Evolutionary conservation across 352 stramenopile species (phyloP).

Genomic region (Globisporangium nunn): DNA sequence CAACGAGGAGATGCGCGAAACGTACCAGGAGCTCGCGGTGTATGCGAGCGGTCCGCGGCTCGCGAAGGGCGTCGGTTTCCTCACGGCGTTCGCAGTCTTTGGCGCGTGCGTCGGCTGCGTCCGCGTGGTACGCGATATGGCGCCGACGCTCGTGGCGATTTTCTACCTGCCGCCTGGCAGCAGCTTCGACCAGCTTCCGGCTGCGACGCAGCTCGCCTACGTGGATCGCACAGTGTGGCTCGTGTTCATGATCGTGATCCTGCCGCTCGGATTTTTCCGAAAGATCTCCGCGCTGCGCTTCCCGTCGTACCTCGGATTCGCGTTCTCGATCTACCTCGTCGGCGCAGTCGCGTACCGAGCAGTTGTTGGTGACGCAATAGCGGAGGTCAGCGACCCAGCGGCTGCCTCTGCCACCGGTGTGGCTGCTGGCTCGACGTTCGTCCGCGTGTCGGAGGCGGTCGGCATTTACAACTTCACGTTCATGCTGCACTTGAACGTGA

Average conservation of each 20-base stretch:
- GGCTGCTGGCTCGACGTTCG: constrained; percentile 18
- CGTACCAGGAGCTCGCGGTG: constrained; percentile 60
- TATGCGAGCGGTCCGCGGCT: constrained; percentile 44
- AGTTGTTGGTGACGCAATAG: constrained; percentile 10
- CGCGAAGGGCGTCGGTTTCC: constrained; percentile 40
- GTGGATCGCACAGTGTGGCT: constrained; percentile 41
- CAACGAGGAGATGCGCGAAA: constrained; percentile 36
- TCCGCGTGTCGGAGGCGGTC: constrained; percentile 47
- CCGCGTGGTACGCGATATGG: constrained; percentile 67
- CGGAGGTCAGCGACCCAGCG: background rate
- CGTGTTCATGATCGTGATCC: constrained; percentile 51
- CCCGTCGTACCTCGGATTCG: constrained; percentile 69
- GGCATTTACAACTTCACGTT: constrained; percentile 85
- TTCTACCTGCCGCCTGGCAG: constrained; percentile 18
- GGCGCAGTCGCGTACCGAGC: constrained; percentile 52
- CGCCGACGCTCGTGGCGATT: constrained; percentile 41
- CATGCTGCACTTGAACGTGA: constrained; percentile 78
- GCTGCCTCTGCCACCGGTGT: background rate
- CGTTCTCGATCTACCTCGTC: constrained; percentile 65
- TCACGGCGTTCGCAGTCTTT: constrained; percentile 70
- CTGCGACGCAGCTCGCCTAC: constrained; percentile 23
- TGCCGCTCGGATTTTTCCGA: constrained; percentile 58
- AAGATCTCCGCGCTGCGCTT: constrained; percentile 70
- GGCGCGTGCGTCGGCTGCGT: constrained; percentile 70
- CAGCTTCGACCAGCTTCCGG: constrained; percentile 17